Evolutionary conservation across 306 rosid genomes (phyloP), one percentile per base, ranked within the genome.

Genomic region (Sphenostylis stenocarpa): DNA sequence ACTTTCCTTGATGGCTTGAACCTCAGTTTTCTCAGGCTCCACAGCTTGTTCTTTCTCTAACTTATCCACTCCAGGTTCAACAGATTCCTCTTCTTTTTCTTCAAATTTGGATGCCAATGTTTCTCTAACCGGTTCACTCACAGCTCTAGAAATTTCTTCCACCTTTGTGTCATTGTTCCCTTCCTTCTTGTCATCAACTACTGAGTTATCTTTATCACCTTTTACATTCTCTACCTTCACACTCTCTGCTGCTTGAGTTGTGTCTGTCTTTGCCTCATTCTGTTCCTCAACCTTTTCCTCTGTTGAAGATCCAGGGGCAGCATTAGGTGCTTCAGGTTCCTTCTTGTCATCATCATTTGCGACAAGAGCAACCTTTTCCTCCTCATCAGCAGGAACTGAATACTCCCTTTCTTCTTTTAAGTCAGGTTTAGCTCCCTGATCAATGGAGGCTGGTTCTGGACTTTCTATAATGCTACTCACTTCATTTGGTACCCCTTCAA

Each of bases 101-200:
- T 87, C 82, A 14, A 85, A 79, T 38, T 86, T 85, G 44, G 83
- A 77, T 73, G 88, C 86, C 78, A 86, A 28, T 19, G 91, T 58
- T 75, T 85, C 88, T 78, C 88, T 73, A 67, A 68, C 68, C n/a
- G 83, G 63, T 41, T 67, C 87, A 15, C 43, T 81, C 17, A 61
- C 77, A 36, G 80, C 83, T 56, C 69, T 60, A 6, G 74, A 77
- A 34, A 76, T 84, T 83, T 84, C 87, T 29, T 57, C 86, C 19
- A 66, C 84, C 76, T 88, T 85, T 66, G 38, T 83, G 26, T 87
- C 88, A 39, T 21, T 44, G 1, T 38, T 71, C 44, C 3, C 70
- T 47, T 74, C 83, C 55, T 73, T 79, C 70, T 65, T 48, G 47
- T 83, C 77, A 68, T 75, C 81, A 21, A 67, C 77, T 17, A 60